Conservation (phyloP, 1,284 basidiomycete genomes). For the Melampsora larici-populina region DNA sequence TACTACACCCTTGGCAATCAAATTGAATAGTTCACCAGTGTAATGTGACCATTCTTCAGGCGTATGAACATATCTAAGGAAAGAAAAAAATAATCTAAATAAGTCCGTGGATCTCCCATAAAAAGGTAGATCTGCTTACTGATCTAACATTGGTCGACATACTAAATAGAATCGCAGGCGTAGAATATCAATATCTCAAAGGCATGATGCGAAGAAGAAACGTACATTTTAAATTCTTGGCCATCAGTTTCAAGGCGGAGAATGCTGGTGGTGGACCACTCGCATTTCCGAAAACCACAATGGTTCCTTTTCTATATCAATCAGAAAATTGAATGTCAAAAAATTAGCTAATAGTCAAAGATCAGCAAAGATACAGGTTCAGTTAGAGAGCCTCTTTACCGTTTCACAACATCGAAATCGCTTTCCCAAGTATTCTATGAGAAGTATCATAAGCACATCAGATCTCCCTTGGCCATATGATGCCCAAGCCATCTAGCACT, state of each 20-base stretch:
- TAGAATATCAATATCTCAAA: background rate
- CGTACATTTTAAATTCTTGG: slow-evolving; percentile 71
- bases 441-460: slow-evolving; percentile 11
- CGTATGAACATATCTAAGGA: slow-evolving; percentile 64
- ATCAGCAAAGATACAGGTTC: background rate
- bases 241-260: slow-evolving; percentile 67
- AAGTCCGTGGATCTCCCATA: background rate
- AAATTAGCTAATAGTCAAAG: background rate
- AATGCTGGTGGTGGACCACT: slow-evolving; percentile 69
- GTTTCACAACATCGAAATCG: slow-evolving; percentile 73
- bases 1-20: slow-evolving; percentile 64
- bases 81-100: background rate
- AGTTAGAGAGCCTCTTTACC: slow-evolving; percentile 57
- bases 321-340: slow-evolving; percentile 20
- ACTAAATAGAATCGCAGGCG: slow-evolving; percentile 44
- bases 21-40: slow-evolving; percentile 65
- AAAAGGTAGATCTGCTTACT: slow-evolving; percentile 43
- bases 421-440: slow-evolving; percentile 61
- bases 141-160: slow-evolving; percentile 54
- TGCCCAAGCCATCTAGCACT: background rate
- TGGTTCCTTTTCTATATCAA: slow-evolving; percentile 51
- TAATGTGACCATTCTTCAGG: slow-evolving; percentile 69
- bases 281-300: slow-evolving; percentile 88
- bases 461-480: background rate
- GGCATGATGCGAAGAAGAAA: slow-evolving; percentile 12